A percentile compares a stretch with the other conserved stretches of the same genome.
Conservation (phyloP, 2,329 filamentous ascomycete genomes). For the Sarocladiaceae sp. region DNA sequence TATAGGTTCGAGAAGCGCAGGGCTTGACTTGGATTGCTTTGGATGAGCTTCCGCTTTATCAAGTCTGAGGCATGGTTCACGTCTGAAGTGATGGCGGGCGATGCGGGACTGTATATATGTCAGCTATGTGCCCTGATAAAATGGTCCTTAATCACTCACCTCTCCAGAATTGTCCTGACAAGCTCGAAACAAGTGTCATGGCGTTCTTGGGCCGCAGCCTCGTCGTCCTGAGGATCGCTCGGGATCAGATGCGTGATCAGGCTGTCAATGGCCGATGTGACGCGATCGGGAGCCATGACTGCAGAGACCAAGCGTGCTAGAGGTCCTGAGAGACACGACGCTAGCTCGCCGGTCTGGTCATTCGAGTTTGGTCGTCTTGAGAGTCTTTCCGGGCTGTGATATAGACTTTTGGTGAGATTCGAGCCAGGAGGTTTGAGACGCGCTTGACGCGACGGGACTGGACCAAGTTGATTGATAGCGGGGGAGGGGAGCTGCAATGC, state of each 20-base stretch:
- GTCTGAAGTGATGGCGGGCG: constrained; percentile 59
- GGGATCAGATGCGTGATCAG: constrained; percentile 73
- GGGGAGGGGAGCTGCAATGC: constrained; percentile 4
- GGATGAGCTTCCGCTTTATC: constrained; percentile 83
- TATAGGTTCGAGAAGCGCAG: constrained; percentile 88
- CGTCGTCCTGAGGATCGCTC: constrained; percentile 59
- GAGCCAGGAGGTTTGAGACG: constrained; percentile 10
- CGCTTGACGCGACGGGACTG: constrained; percentile 12
- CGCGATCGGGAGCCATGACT: constrained; percentile 59
- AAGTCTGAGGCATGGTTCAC: constrained; percentile 90
- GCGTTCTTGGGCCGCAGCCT: constrained; percentile 63
- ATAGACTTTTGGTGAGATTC: neutral
- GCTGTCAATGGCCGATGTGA: constrained; percentile 74
- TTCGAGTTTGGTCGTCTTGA: neutral
- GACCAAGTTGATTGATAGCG: neutral
- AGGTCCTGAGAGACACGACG: neutral
- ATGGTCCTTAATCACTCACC: constrained; percentile 26
- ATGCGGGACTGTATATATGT: constrained; percentile 34
- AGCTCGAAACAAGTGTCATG: constrained; percentile 58
- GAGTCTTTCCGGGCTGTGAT: neutral
- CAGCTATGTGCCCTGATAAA: neutral
- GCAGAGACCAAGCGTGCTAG: constrained; percentile 13
- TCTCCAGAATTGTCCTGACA: constrained; percentile 47
- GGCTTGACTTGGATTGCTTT: constrained; percentile 73
- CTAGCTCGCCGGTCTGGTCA: neutral